Percentiles rank a stretch among this genome's conserved stretches.
These are phyloP conservation scores for Coffea eugenioides DNA, from an alignment of 257 asterid species.

Conservation along the genomic window DNA sequence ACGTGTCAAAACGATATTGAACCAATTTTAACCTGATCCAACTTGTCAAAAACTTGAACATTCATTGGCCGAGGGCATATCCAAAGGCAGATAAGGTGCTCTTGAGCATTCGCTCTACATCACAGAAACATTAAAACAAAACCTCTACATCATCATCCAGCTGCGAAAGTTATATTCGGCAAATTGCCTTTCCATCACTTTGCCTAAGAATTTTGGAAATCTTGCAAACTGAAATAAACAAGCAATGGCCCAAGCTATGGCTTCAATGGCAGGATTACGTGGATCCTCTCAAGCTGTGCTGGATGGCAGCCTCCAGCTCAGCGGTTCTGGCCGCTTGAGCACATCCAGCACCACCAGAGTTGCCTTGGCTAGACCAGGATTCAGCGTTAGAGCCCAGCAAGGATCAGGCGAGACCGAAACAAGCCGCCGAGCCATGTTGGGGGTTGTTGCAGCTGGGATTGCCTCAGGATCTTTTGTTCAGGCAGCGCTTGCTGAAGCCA, in stretches of 20 bases:
- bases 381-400: constrained; percentile 65
- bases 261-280: constrained; percentile 76
- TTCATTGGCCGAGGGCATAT: constrained; percentile 40
- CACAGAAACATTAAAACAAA: constrained; percentile 29
- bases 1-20: constrained; percentile 23
- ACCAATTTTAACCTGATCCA: constrained; percentile 28
- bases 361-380: constrained; percentile 42
- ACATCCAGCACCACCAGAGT: constrained; percentile 37
- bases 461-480: constrained; percentile 70
- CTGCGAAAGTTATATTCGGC: constrained; percentile 9
- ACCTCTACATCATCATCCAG: constrained; percentile 4
- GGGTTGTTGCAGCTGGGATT: constrained; percentile 75
- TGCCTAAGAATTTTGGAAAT: neutral
- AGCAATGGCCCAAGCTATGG: constrained; percentile 45
- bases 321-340: constrained; percentile 53
- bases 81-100: constrained; percentile 46
- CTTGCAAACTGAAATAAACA: neutral
- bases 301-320: constrained; percentile 74
- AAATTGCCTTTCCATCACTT: constrained; percentile 4
- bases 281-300: constrained; percentile 77
- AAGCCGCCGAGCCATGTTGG: constrained; percentile 77
- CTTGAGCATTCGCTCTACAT: constrained; percentile 24
- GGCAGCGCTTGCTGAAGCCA: constrained; percentile 78
- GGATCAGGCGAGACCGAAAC: constrained; percentile 60
- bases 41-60: constrained; percentile 22